Evolutionary conservation across 2,329 filamentous ascomycete genomes (phyloP), one percentile per base, ranked within the genome.

Genomic region (Calonectria henricotiae): DNA sequence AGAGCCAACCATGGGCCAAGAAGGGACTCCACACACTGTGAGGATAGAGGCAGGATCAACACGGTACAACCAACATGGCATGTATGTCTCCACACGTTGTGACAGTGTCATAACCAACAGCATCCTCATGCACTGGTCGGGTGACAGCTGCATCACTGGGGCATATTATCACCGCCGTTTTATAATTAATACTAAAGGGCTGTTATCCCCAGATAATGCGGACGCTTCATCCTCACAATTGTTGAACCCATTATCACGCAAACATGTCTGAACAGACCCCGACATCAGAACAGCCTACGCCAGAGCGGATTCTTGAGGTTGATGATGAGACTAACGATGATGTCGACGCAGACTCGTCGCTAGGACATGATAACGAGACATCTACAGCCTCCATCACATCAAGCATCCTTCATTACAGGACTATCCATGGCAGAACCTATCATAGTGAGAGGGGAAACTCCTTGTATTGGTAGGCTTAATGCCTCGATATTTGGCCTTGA

Each of bases 301-400:
- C 23, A 13, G 44, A 62, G n/a, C 17, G 47, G 27, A 6, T 61
- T 17, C 55, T 66, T 41, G 64, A 66, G 37, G 64, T 54, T 13
- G 64, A 65, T 6, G 62, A 65, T 3, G 41, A 65, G 1, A 30
- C n/a, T 5, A 15, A 35, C 4, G 54, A 66, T 8, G 23, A 61
- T 9, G 25, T 37, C 20, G 64, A 67, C 32, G 54, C n/a, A n/a
- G 65, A 67, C 44, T 67, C 64, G 11, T 5, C 64, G 15, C 43
- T 67, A 11, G 64, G 47, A 9, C 20, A 8, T 6, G 65, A 68
- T 11, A 23, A 32, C 1, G 46, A 55, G 7, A 75, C 68, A 54
- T 75, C 77, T 5, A 81, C 79, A 9, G 78, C 78, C 5, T 82
- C 80, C 1, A 69, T 81, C 17, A 75, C 73, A 0, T 79, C 79